Conservation (phyloP, 2,329 filamentous ascomycete species). For the Hysterium pulicare region DNA sequence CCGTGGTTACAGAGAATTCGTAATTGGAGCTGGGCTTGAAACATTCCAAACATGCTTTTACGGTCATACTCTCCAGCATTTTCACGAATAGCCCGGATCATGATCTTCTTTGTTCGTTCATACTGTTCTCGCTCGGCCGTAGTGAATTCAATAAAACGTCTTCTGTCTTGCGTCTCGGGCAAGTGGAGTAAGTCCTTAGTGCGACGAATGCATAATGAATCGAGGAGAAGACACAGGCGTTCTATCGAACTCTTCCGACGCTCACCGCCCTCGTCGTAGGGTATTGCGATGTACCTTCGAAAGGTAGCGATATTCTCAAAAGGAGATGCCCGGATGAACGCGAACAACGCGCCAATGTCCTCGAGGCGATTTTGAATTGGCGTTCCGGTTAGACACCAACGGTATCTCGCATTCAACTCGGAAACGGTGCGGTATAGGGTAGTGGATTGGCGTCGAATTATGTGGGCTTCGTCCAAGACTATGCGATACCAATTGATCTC, state of each 20-base stretch:
- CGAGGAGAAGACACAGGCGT: conserved; percentile 27
- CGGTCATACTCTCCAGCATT: conserved; percentile 34
- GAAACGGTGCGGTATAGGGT: conserved; percentile 43
- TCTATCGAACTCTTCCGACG: conserved; percentile 18
- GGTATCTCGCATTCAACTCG: conserved; percentile 41
- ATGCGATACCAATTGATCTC: conserved; percentile 27
- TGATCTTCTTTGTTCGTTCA: conserved; percentile 27
- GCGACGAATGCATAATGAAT: conserved; percentile 42
- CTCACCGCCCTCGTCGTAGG: conserved; percentile 32
- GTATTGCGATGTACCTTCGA: conserved; percentile 43
- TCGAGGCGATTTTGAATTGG: conserved; percentile 54
- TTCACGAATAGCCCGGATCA: conserved; percentile 40
- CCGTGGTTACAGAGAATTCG: conserved; percentile 52
- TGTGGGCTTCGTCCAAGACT: conserved; percentile 43
- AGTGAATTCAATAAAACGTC: conserved; percentile 32
- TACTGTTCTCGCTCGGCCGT: conserved; percentile 27
- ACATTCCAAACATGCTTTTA: conserved; percentile 42
- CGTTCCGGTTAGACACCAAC: conserved; percentile 42
- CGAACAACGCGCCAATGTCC: conserved; percentile 51
- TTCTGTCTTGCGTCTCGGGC: conserved; percentile 23
- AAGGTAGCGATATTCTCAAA: conserved; percentile 44
- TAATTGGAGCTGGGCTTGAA: conserved; percentile 47
- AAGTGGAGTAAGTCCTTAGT: conserved; percentile 42
- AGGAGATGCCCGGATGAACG: conserved; percentile 45
- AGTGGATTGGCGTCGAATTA: conserved; percentile 49